Base-by-base conservation (phyloP, 139 green algal genomes). In the Micractinium sp. region DNA sequence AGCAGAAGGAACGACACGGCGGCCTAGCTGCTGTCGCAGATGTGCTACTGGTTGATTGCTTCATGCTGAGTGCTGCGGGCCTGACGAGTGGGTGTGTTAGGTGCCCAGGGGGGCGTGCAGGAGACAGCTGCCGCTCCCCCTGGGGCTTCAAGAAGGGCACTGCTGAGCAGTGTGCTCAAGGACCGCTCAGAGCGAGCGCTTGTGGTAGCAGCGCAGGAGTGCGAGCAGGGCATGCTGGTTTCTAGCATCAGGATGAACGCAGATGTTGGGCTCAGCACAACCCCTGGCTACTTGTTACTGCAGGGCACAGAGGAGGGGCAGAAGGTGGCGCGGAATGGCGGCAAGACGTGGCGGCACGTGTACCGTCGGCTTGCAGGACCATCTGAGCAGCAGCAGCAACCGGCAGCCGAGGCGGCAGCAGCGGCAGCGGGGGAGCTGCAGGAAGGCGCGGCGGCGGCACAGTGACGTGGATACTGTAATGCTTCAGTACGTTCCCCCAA, bases 281-380 rank as follows among this genome's bases (percentile, higher is more conserved):
- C 14, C 63, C 2, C 63, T 71, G 22, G 78, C 81, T 39, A 90
- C 47, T n/a, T 98, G 85, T 94, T 99, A 36, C 91, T 69, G 66
- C 27, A 90, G 73, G 91, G 86, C 77, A 98, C 93, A 9, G 97
- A 99, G 89, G 97, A 99, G 90, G 97, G 93, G 0, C 95, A 98
- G 90, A 99, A 99, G 90, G 97, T 99, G 61, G 95, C 94, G 29
- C 93, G 96, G 71, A 98, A 98, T 85, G 82, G 90, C 29, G 97
- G 97, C 29, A 87, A 91, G 85, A 97, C 94, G 14, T 95, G 91
- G 84, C 88, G 92, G 18, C 87, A 91, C 20, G 94, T 98, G 31
- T 98, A 95, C 73, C 84, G 92, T 60, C 91, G 95, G 22, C 74
- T 92, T 15, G 19, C 56, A 2, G 79, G 66, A n/a, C 74, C 81